phyloP scores from a whole-genome alignment of 345 rosid species.

The Populus alba region DNA sequence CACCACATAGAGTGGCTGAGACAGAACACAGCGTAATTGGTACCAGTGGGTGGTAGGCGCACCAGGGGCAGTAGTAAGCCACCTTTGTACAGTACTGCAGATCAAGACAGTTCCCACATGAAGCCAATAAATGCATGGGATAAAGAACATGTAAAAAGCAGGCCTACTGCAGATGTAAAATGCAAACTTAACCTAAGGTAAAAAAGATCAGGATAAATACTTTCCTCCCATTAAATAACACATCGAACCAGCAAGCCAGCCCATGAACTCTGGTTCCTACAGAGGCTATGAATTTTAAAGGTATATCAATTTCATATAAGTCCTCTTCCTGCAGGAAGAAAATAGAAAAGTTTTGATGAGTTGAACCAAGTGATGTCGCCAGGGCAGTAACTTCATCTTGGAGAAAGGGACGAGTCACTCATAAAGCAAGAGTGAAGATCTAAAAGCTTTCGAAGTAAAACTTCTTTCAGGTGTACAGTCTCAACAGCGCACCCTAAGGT shows the following conservation, averaged over 20 bases:
- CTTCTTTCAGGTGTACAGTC: background rate
- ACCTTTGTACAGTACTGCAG: conserved; percentile 81
- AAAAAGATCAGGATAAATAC: background rate
- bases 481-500: background rate
- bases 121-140: background rate
- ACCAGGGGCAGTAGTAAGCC: conserved; percentile 98
- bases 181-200: background rate
- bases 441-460: background rate
- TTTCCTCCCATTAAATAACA: conserved; percentile 88
- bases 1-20: conserved; percentile 93
- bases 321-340: conserved; percentile 73
- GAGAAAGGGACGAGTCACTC: background rate
- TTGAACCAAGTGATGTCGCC: background rate
- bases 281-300: conserved; percentile 73
- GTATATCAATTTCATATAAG: conserved; percentile 83
- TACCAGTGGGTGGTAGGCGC: conserved; percentile 99
- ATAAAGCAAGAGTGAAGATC: background rate
- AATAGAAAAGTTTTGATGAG: background rate
- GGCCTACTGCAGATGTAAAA: conserved; percentile 2
- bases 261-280: conserved; percentile 93
- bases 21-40: conserved; percentile 90
- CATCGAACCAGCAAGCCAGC: conserved; percentile 98
- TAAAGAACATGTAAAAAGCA: conserved; percentile 1
- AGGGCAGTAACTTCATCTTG: background rate
- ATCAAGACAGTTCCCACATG: conserved; percentile 11